Percentiles rank a stretch among this genome's conserved stretches.
Evolutionary conservation across 768 basidiomycete genomes (phyloP).

Genomic region (Psilocybe sp.): DNA sequence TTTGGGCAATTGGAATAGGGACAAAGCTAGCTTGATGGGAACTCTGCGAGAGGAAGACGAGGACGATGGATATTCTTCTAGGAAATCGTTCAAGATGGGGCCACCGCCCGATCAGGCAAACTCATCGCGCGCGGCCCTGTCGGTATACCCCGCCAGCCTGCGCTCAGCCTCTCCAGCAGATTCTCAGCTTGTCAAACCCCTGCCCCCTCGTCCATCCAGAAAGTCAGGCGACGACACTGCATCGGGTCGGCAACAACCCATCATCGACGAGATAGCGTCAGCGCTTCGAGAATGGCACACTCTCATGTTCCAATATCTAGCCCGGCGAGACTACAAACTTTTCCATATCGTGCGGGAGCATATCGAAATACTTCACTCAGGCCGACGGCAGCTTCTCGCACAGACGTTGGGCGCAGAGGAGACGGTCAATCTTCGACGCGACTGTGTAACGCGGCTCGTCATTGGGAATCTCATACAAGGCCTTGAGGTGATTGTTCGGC

Average conservation of each 20-base stretch:
- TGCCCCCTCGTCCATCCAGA: constrained; percentile 89
- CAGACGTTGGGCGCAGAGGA: constrained; percentile 88
- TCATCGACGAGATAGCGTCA: constrained; percentile 96
- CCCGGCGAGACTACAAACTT: constrained; percentile 82
- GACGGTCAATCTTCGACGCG: constrained; percentile 72
- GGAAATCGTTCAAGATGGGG: constrained; percentile 69
- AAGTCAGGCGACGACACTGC: constrained; percentile 93
- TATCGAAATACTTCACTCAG: constrained; percentile 87
- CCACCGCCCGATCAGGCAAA: constrained; percentile 76
- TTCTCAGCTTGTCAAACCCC: constrained; percentile 64
- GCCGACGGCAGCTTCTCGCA: constrained; percentile 86
- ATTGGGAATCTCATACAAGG: constrained; percentile 90
- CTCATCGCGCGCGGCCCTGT: constrained; percentile 66
- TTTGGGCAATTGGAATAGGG: constrained; percentile 43
- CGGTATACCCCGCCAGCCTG: constrained; percentile 74
- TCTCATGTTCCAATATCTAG: constrained; percentile 88
- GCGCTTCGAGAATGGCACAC: constrained; percentile 95
- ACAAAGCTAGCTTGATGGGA: constrained; percentile 50
- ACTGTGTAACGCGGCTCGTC: constrained; percentile 86
- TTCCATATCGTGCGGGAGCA: constrained; percentile 86
- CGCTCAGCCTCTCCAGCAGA: constrained; percentile 68
- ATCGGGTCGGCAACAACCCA: constrained; percentile 78
- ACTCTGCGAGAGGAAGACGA: constrained; percentile 66
- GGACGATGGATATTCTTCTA: constrained; percentile 32
- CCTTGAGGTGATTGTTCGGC: constrained; percentile 93